Evolutionary conservation across 352 stramenopile genomes (phyloP).

Genomic region (Thalassiosira livingstoniorum): DNA sequence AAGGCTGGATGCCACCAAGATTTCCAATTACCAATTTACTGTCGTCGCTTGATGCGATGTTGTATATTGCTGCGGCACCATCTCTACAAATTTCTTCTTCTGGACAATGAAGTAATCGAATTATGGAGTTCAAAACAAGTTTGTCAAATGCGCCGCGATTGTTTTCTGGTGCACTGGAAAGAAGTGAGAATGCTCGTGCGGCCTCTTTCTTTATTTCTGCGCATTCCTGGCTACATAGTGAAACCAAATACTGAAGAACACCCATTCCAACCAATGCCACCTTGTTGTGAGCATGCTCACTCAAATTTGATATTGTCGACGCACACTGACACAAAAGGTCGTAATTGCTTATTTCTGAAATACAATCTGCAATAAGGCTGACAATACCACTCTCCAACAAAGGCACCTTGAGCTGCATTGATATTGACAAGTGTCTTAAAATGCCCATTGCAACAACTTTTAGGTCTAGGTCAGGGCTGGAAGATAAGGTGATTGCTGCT

Average conservation of each 20-base stretch:
- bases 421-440: constrained; percentile 90
- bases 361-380: constrained; percentile 67
- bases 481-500: constrained; percentile 77
- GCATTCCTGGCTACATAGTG: constrained; percentile 84
- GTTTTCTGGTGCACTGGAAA: constrained; percentile 93
- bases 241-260: constrained; percentile 84
- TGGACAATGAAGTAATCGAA: constrained; percentile 86
- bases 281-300: constrained; percentile 92
- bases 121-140: constrained; percentile 46
- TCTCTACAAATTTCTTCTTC: constrained; percentile 87
- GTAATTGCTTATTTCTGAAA: constrained; percentile 70
- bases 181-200: constrained; percentile 90
- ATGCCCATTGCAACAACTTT: constrained; percentile 90
- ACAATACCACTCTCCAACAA: constrained; percentile 81
- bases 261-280: constrained; percentile 87
- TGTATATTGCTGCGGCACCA: constrained; percentile 92
- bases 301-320: constrained; percentile 90
- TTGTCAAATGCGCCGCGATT: constrained; percentile 90
- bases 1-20: constrained; percentile 88
- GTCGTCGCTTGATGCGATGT: constrained; percentile 91
- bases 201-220: constrained; percentile 83
- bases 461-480: constrained; percentile 73
- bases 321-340: constrained; percentile 91
- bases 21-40: constrained; percentile 91
- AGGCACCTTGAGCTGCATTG: constrained; percentile 77